Evolutionary conservation across 306 rosid genomes (phyloP), one percentile per base, ranked within the genome.

Genomic region (Cucumis melo): DNA sequence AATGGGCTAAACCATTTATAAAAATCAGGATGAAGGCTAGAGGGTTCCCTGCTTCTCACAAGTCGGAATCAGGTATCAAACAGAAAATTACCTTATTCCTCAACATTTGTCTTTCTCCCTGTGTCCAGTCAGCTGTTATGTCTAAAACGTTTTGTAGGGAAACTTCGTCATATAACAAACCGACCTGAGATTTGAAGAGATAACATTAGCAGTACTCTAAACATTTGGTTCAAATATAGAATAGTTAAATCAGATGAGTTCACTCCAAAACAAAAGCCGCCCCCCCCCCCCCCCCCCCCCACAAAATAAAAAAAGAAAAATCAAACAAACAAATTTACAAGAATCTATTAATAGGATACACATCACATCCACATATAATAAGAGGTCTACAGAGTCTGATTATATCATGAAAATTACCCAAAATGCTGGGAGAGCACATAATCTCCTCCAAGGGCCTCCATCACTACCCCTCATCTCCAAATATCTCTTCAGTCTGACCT

Each of bases 371-470:
- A 56, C 72, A 54, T 61, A 58, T 71, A 44, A 73, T 64, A 66
- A 54, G 58, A 59, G 20, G 80, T 58, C 55, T 41, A 83, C 63
- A 57, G 5, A 71, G 74, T 56, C 75, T 67, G 78, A 77, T 50
- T 39, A 78, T 78, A 48, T 44, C 55, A 75, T 74, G 78, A 42
- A 58, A 81, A 83, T 79, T 84, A 92, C 99, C 99, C 98, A 95
- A 86, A 95, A 87, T 58, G 99, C 98, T 56, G 99, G 99, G 86
- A 95, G 86, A 81, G 98, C 98, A 81, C 97, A 92, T 79, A 95
- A 85, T 84, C 97, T 92, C 92, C 99, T 90, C 99, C 98, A 95
- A 74, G 99, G 99, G 14, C 99, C 99, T 81, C 97, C 99, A 83
- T 95, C 99, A 82, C 98, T 93, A 24, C 98, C 98, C 87, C 99